A percentile compares a stretch with the other conserved stretches of the same genome.
phyloP scores from a whole-genome alignment of 2,329 filamentous ascomycete species.

The Immersiporthe knoxdaviesiana region DNA sequence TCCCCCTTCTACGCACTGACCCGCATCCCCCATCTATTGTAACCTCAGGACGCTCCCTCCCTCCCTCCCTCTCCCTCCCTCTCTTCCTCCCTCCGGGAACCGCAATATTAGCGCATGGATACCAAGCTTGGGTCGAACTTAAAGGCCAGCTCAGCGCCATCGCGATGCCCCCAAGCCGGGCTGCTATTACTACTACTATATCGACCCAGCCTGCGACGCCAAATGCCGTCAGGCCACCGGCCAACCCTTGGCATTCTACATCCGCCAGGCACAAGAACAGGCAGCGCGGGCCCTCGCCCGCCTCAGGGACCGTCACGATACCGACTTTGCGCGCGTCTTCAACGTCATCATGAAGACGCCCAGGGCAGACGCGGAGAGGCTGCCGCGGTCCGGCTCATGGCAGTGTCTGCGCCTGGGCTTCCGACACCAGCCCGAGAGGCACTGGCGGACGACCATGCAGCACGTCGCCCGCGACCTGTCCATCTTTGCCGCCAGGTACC shows the following conservation, averaged over 20 bases:
- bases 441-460: slow-evolving; percentile 14
- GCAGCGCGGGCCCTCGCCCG: slow-evolving; percentile 14
- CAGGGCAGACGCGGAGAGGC: not conserved
- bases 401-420: slow-evolving; percentile 8
- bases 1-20: not conserved
- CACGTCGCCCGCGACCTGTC: slow-evolving; percentile 16
- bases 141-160: not conserved
- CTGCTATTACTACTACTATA: slow-evolving; percentile 24
- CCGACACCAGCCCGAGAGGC: not conserved
- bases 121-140: not conserved
- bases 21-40: not conserved
- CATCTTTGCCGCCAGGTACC: slow-evolving; percentile 10
- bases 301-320: slow-evolving; percentile 11
- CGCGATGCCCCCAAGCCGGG: not conserved
- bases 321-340: slow-evolving; percentile 25
- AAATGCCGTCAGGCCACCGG: slow-evolving; percentile 17
- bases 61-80: not conserved
- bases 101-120: not conserved
- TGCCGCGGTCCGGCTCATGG: slow-evolving; percentile 9
- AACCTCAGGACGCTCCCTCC: no score
- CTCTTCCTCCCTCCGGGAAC: not conserved
- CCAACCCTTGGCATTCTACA: slow-evolving; percentile 9
- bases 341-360: slow-evolving; percentile 25
- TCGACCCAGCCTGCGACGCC: slow-evolving; percentile 25
- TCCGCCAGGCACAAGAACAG: slow-evolving; percentile 15